Conservation (phyloP, 2,329 filamentous ascomycete genomes). For the Aspergillus udagawae region DNA sequence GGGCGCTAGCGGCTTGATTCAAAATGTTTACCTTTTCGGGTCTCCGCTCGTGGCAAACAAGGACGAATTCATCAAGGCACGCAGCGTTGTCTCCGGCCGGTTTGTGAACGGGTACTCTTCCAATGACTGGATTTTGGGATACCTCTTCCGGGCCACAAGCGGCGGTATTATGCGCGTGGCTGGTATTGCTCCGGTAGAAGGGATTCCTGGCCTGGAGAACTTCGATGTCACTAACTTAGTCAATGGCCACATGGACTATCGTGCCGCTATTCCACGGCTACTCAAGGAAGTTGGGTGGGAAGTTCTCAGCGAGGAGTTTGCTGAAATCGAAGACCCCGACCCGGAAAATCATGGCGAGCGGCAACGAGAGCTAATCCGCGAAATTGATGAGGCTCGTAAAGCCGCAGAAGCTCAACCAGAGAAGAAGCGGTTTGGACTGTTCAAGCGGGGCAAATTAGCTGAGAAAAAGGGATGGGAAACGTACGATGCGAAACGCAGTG, state of each 20-base stretch:
- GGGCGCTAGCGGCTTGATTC: conserved; percentile 79
- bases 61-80: conserved; percentile 79
- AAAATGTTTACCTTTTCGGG: conserved; percentile 94
- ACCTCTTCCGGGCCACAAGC: conserved; percentile 89
- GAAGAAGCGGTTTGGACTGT: conserved; percentile 69
- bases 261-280: conserved; percentile 82
- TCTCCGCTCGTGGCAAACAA: conserved; percentile 86
- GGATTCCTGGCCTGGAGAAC: conserved; percentile 79
- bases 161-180: conserved; percentile 88
- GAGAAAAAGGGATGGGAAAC: conserved; percentile 92
- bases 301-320: conserved; percentile 89
- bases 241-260: conserved; percentile 94
- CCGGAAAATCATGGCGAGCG: conserved; percentile 85
- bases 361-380: conserved; percentile 89
- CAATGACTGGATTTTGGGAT: conserved; percentile 96
- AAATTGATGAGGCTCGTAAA: conserved; percentile 91
- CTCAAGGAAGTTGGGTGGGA: conserved; percentile 85
- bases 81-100: conserved; percentile 81
- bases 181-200: conserved; percentile 72
- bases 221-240: conserved; percentile 82
- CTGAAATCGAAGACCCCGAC: conserved; percentile 94
- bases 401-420: conserved; percentile 77
- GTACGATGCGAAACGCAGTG: conserved; percentile 64
- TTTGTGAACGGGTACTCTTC: conserved; percentile 93
- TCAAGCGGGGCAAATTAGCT: conserved; percentile 68